These are phyloP conservation scores for Falciphora oryzae DNA, from an alignment of 2,329 filamentous ascomycete species.

Conservation along the genomic window DNA sequence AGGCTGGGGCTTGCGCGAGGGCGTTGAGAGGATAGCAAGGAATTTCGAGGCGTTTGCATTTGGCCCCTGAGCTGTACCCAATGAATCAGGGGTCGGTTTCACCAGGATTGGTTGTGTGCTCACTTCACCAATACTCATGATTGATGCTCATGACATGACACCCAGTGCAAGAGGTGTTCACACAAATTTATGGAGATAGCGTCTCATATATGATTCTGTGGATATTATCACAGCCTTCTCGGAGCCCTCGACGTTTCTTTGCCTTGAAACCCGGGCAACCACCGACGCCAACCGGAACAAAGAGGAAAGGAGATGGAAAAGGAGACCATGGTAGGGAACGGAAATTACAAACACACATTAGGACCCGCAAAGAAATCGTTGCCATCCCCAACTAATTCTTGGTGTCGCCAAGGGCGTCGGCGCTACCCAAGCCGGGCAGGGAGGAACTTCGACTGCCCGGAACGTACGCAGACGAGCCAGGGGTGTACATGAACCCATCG, in stretches of 20 bases:
- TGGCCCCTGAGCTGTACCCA: conserved; percentile 32
- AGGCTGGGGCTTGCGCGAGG: conserved; percentile 69
- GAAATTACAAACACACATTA: no score
- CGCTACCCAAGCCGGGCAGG: conserved; percentile 9
- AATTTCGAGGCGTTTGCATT: conserved; percentile 80
- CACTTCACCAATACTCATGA: no score
- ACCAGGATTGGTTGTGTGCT: no score
- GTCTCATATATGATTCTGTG: not conserved
- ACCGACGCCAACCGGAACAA: no score
- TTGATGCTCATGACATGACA: no score
- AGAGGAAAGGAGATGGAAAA: no score
- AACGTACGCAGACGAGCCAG: conserved; percentile 24
- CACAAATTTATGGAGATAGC: not conserved
- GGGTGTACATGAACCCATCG: conserved; percentile 37
- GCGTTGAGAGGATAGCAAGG: conserved; percentile 57
- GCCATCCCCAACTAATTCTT: conserved; percentile 16
- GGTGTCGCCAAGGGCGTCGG: conserved; percentile 19
- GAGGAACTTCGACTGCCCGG: conserved; percentile 17
- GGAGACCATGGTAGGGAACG: no score
- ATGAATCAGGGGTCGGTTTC: not conserved
- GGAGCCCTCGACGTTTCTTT: no score
- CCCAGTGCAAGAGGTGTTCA: no score
- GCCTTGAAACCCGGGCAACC: no score
- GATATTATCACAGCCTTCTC: not conserved
- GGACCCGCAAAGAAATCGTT: not conserved